phyloP scores from a whole-genome alignment of 331 rosid genomes.

The Rosa hybrid region DNA sequence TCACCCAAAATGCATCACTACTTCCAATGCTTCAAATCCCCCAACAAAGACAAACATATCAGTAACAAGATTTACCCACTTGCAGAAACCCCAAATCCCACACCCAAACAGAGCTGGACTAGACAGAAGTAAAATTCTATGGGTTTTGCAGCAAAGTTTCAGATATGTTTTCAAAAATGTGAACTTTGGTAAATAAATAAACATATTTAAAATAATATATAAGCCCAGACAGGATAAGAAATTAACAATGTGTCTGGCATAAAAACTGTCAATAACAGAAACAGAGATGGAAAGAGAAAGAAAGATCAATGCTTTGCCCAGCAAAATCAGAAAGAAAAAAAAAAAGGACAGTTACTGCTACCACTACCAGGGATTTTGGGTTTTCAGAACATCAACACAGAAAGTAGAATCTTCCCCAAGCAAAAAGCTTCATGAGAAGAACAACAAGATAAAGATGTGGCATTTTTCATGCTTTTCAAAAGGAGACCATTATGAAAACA shows the following conservation, averaged over 20 bases:
- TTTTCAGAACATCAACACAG: conserved; percentile 3
- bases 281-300: neutral
- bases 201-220: neutral
- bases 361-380: neutral
- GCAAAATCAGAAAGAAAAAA: neutral
- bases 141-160: conserved; percentile 16
- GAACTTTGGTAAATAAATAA: neutral
- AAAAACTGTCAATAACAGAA: conserved; percentile 31
- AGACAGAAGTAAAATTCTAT: neutral
- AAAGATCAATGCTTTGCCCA: neutral
- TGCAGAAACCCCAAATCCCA: conserved; percentile 19
- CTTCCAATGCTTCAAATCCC: conserved; percentile 19
- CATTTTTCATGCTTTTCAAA: conserved; percentile 14
- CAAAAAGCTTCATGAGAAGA: conserved; percentile 4
- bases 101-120: conserved; percentile 8
- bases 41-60: conserved; percentile 13
- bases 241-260: conserved; percentile 27
- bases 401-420: neutral
- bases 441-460: conserved; percentile 7
- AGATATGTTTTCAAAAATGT: neutral
- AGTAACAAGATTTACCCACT: conserved; percentile 15
- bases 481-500: conserved; percentile 4
- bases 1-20: neutral
- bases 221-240: conserved; percentile 12
- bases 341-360: neutral